phyloP scores from a whole-genome alignment of 306 rosid genomes.

The Gynostemma pentaphyllum region DNA sequence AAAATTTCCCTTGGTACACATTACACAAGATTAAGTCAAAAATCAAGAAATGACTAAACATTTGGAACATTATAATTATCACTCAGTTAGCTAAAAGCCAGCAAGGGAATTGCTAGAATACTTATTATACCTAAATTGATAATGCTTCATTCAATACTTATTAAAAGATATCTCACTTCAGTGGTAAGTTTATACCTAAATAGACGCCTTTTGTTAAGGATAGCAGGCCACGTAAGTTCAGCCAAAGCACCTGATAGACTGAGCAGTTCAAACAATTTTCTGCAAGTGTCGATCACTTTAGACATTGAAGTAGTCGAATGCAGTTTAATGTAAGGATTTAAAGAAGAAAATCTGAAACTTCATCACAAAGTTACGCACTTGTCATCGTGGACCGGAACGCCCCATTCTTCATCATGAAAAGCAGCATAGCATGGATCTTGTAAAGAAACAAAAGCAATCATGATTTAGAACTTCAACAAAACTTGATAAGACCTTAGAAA shows the following conservation, averaged over 20 bases:
- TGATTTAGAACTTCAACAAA: background rate
- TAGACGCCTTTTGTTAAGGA: slow-evolving; percentile 44
- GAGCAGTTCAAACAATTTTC: slow-evolving; percentile 68
- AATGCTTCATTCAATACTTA: background rate
- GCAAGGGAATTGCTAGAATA: slow-evolving; percentile 8
- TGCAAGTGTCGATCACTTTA: slow-evolving; percentile 14
- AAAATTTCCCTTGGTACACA: slow-evolving; percentile 45
- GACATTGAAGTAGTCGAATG: slow-evolving; percentile 7
- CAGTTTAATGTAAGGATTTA: slow-evolving; percentile 15
- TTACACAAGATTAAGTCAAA: slow-evolving; percentile 9
- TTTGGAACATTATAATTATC: slow-evolving; percentile 4
- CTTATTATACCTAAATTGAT: too few species aligned
- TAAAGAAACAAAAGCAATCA: slow-evolving; percentile 16
- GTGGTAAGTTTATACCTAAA: slow-evolving; percentile 39
- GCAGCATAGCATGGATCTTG: slow-evolving; percentile 48
- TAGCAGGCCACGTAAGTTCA: slow-evolving; percentile 59
- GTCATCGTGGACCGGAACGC: slow-evolving; percentile 63
- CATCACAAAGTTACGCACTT: slow-evolving; percentile 31
- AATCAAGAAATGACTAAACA: background rate
- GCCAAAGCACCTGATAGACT: slow-evolving; percentile 77
- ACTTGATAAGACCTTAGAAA: slow-evolving; percentile 1
- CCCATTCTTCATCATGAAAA: slow-evolving; percentile 71
- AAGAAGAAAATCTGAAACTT: slow-evolving; percentile 16
- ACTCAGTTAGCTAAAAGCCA: slow-evolving; percentile 9
- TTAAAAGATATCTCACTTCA: background rate